Conservation (phyloP, 2,329 filamentous ascomycete species). For the Didymella glomerata region DNA sequence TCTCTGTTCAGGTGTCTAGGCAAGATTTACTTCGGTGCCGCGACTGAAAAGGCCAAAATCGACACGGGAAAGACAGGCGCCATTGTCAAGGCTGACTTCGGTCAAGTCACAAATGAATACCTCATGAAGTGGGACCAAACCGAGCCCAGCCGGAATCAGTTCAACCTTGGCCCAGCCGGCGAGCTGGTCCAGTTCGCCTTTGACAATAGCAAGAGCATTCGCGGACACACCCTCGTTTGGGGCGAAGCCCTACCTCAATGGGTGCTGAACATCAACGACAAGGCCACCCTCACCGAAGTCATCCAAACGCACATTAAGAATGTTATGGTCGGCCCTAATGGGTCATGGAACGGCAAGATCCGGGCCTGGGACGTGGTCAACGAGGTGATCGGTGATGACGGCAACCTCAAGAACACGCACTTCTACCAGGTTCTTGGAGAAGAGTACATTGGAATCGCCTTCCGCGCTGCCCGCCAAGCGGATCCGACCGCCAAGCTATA, state of each 20-base stretch:
- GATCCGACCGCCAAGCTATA: conserved; percentile 75
- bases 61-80: conserved; percentile 59
- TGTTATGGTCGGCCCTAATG: background rate
- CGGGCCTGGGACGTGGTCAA: conserved; percentile 70
- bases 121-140: conserved; percentile 73
- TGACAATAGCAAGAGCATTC: conserved; percentile 67
- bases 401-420: conserved; percentile 65
- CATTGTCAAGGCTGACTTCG: conserved; percentile 70
- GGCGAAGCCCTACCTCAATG: conserved; percentile 61
- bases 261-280: conserved; percentile 66
- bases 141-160: conserved; percentile 54
- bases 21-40: conserved; percentile 72
- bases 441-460: conserved; percentile 75
- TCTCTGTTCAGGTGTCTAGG: conserved; percentile 48
- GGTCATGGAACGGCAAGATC: conserved; percentile 70
- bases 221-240: conserved; percentile 74
- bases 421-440: conserved; percentile 75
- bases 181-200: conserved; percentile 64
- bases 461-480: conserved; percentile 70
- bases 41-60: conserved; percentile 64
- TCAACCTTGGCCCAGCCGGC: conserved; percentile 64
- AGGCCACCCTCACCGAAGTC: conserved; percentile 62
- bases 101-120: conserved; percentile 73
- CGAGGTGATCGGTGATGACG: conserved; percentile 68
- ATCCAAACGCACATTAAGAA: conserved; percentile 66